Conservation (phyloP, 768 basidiomycete genomes). For the Tremella yokohamensis region DNA sequence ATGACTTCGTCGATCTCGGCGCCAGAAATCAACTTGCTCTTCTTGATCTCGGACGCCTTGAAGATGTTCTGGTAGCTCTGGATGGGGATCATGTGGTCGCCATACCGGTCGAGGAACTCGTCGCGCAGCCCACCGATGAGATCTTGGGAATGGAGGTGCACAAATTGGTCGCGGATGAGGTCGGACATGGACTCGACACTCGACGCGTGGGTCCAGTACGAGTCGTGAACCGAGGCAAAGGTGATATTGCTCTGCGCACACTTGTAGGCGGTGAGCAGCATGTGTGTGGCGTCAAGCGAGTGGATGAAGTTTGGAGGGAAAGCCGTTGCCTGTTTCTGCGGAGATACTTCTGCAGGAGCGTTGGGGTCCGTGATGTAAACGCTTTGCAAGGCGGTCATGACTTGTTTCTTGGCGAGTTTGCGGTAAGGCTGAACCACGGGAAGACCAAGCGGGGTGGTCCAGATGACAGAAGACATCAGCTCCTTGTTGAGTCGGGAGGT, state of each 20-base stretch:
- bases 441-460: conserved; percentile 92
- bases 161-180: conserved; percentile 88
- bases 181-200: conserved; percentile 82
- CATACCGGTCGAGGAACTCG: conserved; percentile 80
- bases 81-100: conserved; percentile 54
- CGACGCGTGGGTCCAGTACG: conserved; percentile 95
- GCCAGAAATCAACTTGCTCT: conserved; percentile 7
- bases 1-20: not conserved
- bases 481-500: conserved; percentile 64
- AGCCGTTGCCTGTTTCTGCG: conserved; percentile 83
- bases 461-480: conserved; percentile 91
- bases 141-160: conserved; percentile 83
- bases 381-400: conserved; percentile 77
- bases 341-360: conserved; percentile 71
- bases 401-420: conserved; percentile 72
- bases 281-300: conserved; percentile 94
- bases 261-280: conserved; percentile 92
- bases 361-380: conserved; percentile 88
- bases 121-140: conserved; percentile 67
- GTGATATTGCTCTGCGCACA: conserved; percentile 70
- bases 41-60: conserved; percentile 26
- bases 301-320: conserved; percentile 99
- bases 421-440: conserved; percentile 97
- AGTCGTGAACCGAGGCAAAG: conserved; percentile 96
- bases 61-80: conserved; percentile 31